Evolutionary conservation across 2,329 filamentous ascomycete species (phyloP).

Genomic region (Sporothrix variecibatus): DNA sequence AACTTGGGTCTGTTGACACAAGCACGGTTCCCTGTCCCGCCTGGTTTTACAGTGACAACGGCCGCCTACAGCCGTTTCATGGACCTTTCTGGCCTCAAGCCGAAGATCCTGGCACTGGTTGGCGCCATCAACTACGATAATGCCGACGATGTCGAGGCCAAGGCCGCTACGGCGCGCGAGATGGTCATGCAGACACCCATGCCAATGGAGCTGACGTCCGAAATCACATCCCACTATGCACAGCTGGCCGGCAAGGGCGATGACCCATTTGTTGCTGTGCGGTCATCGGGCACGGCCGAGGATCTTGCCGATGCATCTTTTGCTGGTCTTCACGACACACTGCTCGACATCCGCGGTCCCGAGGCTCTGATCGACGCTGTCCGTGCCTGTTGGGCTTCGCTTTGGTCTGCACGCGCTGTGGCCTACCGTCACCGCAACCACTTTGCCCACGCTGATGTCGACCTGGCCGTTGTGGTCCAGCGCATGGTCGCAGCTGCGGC

Average conservation of each 20-base stretch:
- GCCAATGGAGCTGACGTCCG: neutral
- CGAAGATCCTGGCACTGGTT: neutral
- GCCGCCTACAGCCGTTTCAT: constrained; percentile 2
- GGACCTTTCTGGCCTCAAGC: neutral
- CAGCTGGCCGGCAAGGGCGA: neutral
- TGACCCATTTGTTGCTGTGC: neutral
- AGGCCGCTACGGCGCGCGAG: neutral
- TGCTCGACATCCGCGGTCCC: neutral
- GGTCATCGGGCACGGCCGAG: neutral
- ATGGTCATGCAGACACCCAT: constrained; percentile 1
- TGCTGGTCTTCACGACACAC: neutral
- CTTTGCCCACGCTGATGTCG: neutral
- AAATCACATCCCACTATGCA: neutral
- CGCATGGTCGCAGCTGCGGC: neutral
- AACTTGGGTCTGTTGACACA: neutral
- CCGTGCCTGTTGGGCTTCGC: neutral
- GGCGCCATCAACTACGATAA: neutral
- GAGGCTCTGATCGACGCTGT: neutral
- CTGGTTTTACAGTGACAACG: neutral
- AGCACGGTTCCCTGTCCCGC: neutral
- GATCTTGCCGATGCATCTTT: neutral
- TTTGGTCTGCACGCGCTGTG: neutral
- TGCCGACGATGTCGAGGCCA: constrained; percentile 1
- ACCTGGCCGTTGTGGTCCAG: neutral
- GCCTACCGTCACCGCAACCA: neutral